Evolutionary conservation across 2,329 filamentous ascomycete genomes (phyloP).

Genomic region (Paramyrothecium sp.): DNA sequence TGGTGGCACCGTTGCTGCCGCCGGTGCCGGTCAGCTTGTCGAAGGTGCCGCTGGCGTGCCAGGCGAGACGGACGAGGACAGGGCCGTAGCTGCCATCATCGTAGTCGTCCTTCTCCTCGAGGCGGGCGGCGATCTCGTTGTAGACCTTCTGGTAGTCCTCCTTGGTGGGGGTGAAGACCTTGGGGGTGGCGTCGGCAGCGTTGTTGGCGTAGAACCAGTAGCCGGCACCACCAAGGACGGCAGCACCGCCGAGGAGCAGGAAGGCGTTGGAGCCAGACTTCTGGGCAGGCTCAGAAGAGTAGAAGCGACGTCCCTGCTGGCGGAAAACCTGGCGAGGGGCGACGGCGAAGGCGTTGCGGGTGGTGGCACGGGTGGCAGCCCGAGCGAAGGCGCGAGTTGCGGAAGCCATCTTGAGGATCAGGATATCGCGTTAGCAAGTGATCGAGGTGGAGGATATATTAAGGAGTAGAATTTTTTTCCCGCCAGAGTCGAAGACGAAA

Average conservation of each 20-base stretch:
- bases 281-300: slow-evolving; percentile 68
- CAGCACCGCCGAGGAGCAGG: slow-evolving; percentile 59
- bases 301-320: slow-evolving; percentile 73
- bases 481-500: too few species aligned
- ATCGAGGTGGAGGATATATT: not conserved
- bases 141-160: slow-evolving; percentile 96
- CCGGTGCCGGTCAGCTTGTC: slow-evolving; percentile 86
- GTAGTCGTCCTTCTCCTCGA: slow-evolving; percentile 91
- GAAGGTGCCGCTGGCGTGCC: slow-evolving; percentile 92
- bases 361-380: slow-evolving; percentile 56
- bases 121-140: slow-evolving; percentile 73
- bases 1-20: slow-evolving; percentile 93
- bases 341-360: slow-evolving; percentile 57
- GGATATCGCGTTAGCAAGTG: slow-evolving; percentile 4
- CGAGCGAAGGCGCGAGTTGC: slow-evolving; percentile 55
- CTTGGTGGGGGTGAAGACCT: slow-evolving; percentile 70
- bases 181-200: slow-evolving; percentile 45
- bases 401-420: slow-evolving; percentile 30
- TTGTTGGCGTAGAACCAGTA: slow-evolving; percentile 65
- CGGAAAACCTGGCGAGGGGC: slow-evolving; percentile 68
- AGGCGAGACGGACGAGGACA: slow-evolving; percentile 84
- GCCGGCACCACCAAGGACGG: slow-evolving; percentile 60
- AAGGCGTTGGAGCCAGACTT: slow-evolving; percentile 39
- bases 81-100: slow-evolving; percentile 96
- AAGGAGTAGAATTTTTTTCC: not conserved